A percentile compares a stretch with the other conserved stretches of the same genome.
phyloP scores from a whole-genome alignment of 2,329 filamentous ascomycete genomes.

The Magnaporthiopsis incrustans region DNA sequence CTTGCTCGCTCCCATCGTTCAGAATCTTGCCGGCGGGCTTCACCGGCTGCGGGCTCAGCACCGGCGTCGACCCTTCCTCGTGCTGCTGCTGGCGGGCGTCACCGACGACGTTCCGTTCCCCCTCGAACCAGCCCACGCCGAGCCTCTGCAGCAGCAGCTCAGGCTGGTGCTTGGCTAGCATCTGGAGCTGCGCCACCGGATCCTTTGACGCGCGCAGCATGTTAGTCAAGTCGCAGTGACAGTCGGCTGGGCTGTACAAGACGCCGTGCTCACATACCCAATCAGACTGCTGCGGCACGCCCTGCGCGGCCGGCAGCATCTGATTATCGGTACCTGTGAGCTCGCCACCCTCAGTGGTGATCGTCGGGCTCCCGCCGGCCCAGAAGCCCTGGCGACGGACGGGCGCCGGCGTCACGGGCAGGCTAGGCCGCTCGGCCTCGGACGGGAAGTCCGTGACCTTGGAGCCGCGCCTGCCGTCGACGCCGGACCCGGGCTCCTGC shows the following conservation, averaged over 20 bases:
- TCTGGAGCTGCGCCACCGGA: conserved; percentile 60
- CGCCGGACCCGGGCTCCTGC: conserved; percentile 9
- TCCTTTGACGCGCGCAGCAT: conserved; percentile 49
- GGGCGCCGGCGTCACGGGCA: conserved; percentile 85
- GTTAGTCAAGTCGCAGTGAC: conserved; percentile 50
- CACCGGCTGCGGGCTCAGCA: conserved; percentile 28
- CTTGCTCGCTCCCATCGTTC: no score
- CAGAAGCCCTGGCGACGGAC: conserved; percentile 62
- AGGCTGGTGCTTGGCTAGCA: conserved; percentile 59
- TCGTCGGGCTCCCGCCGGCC: conserved; percentile 33
- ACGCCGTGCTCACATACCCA: conserved; percentile 76
- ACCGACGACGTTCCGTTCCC: conserved; percentile 14
- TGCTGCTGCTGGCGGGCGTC: conserved; percentile 12
- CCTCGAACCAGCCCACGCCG: conserved; percentile 21
- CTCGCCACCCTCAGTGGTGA: conserved; percentile 11
- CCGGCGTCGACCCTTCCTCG: conserved; percentile 16
- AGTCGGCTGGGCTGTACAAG: conserved; percentile 41
- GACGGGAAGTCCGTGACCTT: conserved; percentile 83
- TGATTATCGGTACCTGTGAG: conserved; percentile 19
- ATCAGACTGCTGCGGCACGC: conserved; percentile 78
- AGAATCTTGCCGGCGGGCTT: conserved; percentile 18
- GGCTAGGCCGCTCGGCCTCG: conserved; percentile 71
- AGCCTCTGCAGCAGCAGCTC: conserved; percentile 51
- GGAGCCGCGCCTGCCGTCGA: conserved; percentile 25
- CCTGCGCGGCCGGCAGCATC: conserved; percentile 66